Conservation (phyloP, 2,329 filamentous ascomycete genomes). For the Bipolaris cookei region DNA sequence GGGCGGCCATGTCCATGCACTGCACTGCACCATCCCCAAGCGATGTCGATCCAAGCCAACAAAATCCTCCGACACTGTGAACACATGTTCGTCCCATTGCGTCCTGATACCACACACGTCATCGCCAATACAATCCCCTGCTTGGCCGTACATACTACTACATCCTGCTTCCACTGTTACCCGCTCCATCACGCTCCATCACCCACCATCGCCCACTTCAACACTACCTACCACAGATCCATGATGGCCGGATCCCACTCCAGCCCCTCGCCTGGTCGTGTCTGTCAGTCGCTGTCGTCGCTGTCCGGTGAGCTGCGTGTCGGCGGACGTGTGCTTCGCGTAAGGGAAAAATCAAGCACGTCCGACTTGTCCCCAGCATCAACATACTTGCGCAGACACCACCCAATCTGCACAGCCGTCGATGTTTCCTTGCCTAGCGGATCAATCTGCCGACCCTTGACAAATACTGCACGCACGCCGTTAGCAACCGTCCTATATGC, state of each 20-base stretch:
- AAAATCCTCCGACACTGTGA: conserved; percentile 13
- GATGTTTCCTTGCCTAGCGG: conserved; percentile 51
- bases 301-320: conserved; percentile 42
- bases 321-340: conserved; percentile 45
- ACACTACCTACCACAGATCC: conserved; percentile 1
- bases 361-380: conserved; percentile 53
- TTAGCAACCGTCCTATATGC: neutral
- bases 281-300: conserved; percentile 43
- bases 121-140: neutral
- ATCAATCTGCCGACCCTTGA: conserved; percentile 52
- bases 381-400: conserved; percentile 55
- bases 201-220: neutral
- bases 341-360: conserved; percentile 55
- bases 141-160: neutral
- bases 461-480: conserved; percentile 41
- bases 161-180: no score
- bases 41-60: conserved; percentile 10
- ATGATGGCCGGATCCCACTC: conserved; percentile 4
- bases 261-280: neutral
- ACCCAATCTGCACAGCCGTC: conserved; percentile 54
- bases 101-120: neutral
- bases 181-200: no score
- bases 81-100: conserved; percentile 8
- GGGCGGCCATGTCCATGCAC: neutral
- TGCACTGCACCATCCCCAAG: neutral